Conservation (phyloP, 768 basidiomycete species). For the Tephrocybe sp. region DNA sequence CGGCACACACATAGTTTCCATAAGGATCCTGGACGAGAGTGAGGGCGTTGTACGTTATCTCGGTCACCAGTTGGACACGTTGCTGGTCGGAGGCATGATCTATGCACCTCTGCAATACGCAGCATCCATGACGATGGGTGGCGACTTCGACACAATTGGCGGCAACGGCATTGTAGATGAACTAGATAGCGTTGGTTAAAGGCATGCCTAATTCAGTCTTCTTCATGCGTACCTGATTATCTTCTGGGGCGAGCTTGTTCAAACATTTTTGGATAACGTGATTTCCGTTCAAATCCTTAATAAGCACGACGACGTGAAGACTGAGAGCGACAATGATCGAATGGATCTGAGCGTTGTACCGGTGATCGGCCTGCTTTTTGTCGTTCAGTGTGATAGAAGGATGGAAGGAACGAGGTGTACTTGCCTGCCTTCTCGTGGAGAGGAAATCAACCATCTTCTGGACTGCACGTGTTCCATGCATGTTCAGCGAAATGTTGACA, state of each 20-base stretch:
- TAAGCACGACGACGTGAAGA: slow-evolving; percentile 96
- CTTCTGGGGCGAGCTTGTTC: slow-evolving; percentile 96
- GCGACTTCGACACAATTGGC: slow-evolving; percentile 99
- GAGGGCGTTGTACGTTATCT: slow-evolving; percentile 98
- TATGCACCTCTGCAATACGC: slow-evolving; percentile 96
- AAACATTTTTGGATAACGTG: slow-evolving; percentile 99
- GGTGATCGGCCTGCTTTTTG: slow-evolving; percentile 68
- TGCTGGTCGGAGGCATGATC: slow-evolving; percentile 97
- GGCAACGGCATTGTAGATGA: slow-evolving; percentile 99
- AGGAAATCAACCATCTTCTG: slow-evolving; percentile 99
- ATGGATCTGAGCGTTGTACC: slow-evolving; percentile 90
- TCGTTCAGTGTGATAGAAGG: slow-evolving; percentile 52
- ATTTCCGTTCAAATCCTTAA: slow-evolving; percentile 97
- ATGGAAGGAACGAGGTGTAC: slow-evolving; percentile 35
- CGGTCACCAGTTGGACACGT: slow-evolving; percentile 93
- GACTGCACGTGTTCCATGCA: slow-evolving; percentile 99
- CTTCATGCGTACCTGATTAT: slow-evolving; percentile 76
- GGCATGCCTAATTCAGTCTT: background rate
- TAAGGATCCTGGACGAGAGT: slow-evolving; percentile 98
- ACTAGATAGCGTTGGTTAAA: slow-evolving; percentile 47
- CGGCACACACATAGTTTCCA: slow-evolving; percentile 75
- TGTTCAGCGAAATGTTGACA: slow-evolving; percentile 97
- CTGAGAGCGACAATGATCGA: slow-evolving; percentile 96
- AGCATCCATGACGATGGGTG: slow-evolving; percentile 96
- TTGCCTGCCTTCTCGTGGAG: slow-evolving; percentile 89